Conservation (phyloP, 371 early-diverging fungal genomes). For the Saksenaea oblongispora region DNA sequence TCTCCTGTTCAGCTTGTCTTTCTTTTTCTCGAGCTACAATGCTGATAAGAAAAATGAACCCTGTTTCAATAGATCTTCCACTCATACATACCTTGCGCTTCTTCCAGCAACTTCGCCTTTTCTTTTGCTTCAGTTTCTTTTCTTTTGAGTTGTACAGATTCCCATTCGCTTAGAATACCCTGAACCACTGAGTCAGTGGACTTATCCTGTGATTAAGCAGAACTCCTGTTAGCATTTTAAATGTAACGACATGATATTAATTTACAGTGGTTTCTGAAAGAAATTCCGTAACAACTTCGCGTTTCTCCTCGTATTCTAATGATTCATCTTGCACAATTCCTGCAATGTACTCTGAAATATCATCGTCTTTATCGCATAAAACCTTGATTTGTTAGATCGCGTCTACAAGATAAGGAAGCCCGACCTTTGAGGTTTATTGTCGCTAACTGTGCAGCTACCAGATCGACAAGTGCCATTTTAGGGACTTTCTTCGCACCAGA, state of each 20-base stretch:
- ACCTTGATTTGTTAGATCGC: not conserved
- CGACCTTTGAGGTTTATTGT: constrained; percentile 30
- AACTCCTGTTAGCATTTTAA: not conserved
- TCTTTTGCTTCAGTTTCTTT: constrained; percentile 38
- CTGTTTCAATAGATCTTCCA: not conserved
- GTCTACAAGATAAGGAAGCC: not conserved
- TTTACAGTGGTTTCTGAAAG: constrained; percentile 52
- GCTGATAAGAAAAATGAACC: not conserved
- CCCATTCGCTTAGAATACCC: constrained; percentile 36
- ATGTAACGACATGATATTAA: no score
- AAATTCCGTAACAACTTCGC: constrained; percentile 57
- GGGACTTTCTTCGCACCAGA: no score
- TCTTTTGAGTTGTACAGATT: constrained; percentile 34
- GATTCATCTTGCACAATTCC: constrained; percentile 57
- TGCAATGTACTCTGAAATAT: constrained; percentile 57
- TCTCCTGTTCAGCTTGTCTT: constrained; percentile 19
- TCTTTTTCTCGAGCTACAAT: constrained; percentile 30
- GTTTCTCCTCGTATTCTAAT: constrained; percentile 57
- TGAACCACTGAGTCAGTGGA: constrained; percentile 38
- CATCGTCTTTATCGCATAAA: constrained; percentile 31
- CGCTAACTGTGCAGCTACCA: constrained; percentile 27
- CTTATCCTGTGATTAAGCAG: constrained; percentile 29
- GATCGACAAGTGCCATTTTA: constrained; percentile 14
- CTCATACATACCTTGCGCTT: constrained; percentile 39
- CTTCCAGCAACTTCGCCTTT: constrained; percentile 35